Conservation (phyloP, 2,329 filamentous ascomycete genomes). For the Fusarium sacchari region DNA sequence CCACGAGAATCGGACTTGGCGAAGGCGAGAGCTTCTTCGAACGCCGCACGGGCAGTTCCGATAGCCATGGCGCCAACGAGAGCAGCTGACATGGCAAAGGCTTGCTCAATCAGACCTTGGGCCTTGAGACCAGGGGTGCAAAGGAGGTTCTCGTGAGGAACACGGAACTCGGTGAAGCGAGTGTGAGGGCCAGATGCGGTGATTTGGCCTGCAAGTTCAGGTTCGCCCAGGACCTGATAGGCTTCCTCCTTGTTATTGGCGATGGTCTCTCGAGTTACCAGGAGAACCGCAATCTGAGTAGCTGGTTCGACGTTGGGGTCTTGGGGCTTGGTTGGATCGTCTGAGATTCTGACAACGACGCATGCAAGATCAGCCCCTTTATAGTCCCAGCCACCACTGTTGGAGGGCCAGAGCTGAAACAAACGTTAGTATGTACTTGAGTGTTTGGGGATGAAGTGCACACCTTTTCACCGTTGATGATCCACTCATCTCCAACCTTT, state of each 20-base stretch:
- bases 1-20: background rate
- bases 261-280: background rate
- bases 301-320: background rate
- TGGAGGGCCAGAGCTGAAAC: background rate
- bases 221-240: background rate
- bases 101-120: background rate
- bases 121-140: background rate
- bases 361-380: slow-evolving; percentile 10
- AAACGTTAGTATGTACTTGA: background rate
- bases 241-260: background rate
- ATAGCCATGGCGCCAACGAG: slow-evolving; percentile 3
- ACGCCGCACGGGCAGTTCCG: background rate
- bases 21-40: background rate
- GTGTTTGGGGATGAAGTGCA: fast-evolving
- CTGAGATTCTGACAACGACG: background rate
- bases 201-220: slow-evolving; percentile 6
- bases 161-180: background rate
- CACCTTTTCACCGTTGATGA: slow-evolving; percentile 11
- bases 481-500: background rate
- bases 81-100: slow-evolving; percentile 1
- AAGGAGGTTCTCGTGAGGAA: background rate
- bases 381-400: slow-evolving; percentile 5
- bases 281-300: background rate
- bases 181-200: slow-evolving; percentile 1
- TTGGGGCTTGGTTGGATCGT: background rate